phyloP scores from a whole-genome alignment of 2,329 filamentous ascomycete genomes.

The Coniella vitis region DNA sequence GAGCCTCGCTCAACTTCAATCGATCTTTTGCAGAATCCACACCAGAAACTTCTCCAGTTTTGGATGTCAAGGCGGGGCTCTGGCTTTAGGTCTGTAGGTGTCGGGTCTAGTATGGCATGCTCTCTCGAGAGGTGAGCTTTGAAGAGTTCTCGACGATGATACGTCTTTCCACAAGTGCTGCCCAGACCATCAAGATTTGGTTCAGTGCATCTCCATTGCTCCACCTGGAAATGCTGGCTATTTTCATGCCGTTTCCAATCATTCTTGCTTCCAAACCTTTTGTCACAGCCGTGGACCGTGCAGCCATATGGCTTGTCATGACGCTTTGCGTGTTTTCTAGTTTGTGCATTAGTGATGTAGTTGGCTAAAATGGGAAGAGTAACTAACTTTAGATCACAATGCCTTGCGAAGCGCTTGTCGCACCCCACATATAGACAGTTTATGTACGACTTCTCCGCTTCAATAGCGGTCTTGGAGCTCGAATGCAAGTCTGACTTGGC shows the following conservation, averaged over 20 bases:
- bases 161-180: constrained; percentile 49
- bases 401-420: constrained; percentile 39
- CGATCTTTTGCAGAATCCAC: constrained; percentile 66
- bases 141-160: constrained; percentile 53
- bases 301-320: constrained; percentile 79
- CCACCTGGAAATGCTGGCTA: constrained; percentile 65
- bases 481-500: constrained; percentile 17
- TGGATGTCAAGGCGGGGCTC: constrained; percentile 54
- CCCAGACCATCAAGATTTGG: constrained; percentile 7
- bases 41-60: constrained; percentile 73
- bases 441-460: constrained; percentile 9
- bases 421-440: constrained; percentile 27
- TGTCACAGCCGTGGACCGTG: constrained; percentile 62
- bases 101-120: constrained; percentile 33
- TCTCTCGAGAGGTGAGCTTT: constrained; percentile 50
- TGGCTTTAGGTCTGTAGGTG: constrained; percentile 35
- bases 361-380: background rate
- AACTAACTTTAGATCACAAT: constrained; percentile 52
- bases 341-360: constrained; percentile 18
- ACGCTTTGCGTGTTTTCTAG: constrained; percentile 76
- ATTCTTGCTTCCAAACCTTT: constrained; percentile 82
- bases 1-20: constrained; percentile 44
- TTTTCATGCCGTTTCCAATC: constrained; percentile 92
- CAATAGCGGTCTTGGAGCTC: constrained; percentile 1
- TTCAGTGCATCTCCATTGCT: constrained; percentile 65